phyloP scores from a whole-genome alignment of 2,329 filamentous ascomycete species.

The Fusarium torreyae region DNA sequence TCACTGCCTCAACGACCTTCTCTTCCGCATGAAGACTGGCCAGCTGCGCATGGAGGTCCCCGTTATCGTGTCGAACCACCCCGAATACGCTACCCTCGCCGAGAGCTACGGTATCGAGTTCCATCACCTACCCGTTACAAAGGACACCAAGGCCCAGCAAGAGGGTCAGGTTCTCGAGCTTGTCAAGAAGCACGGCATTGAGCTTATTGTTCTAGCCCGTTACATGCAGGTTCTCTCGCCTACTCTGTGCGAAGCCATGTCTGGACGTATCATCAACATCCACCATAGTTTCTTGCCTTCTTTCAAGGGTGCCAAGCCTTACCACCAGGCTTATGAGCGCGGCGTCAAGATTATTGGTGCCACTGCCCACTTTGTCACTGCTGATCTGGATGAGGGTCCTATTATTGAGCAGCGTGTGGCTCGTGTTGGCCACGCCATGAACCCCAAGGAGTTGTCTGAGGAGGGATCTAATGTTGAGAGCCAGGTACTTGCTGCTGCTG shows the following conservation, averaged over 20 bases:
- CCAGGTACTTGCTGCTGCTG: slow-evolving; percentile 83
- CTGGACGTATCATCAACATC: slow-evolving; percentile 91
- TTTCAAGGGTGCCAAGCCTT: slow-evolving; percentile 91
- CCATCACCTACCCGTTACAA: slow-evolving; percentile 83
- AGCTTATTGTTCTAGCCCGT: slow-evolving; percentile 84
- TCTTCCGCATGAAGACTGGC: slow-evolving; percentile 82
- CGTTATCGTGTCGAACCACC: slow-evolving; percentile 86
- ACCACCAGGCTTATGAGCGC: slow-evolving; percentile 88
- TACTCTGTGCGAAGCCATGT: slow-evolving; percentile 82
- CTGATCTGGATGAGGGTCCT: slow-evolving; percentile 86
- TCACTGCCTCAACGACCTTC: slow-evolving; percentile 86
- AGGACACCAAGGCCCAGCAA: slow-evolving; percentile 82
- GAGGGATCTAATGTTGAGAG: slow-evolving; percentile 89
- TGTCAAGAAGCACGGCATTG: slow-evolving; percentile 77
- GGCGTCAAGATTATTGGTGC: slow-evolving; percentile 92
- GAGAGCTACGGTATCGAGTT: slow-evolving; percentile 83
- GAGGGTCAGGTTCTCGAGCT: slow-evolving; percentile 80
- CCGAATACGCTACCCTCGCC: slow-evolving; percentile 79
- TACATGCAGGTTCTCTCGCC: slow-evolving; percentile 92
- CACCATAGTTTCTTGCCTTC: slow-evolving; percentile 89
- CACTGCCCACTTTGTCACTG: slow-evolving; percentile 88
- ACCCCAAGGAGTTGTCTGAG: slow-evolving; percentile 81
- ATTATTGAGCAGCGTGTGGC: slow-evolving; percentile 90
- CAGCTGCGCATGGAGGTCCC: slow-evolving; percentile 84
- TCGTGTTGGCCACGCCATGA: slow-evolving; percentile 83